Conservation (phyloP, 192 early-diverging fungal species). For the Chytriomyces sp. region DNA sequence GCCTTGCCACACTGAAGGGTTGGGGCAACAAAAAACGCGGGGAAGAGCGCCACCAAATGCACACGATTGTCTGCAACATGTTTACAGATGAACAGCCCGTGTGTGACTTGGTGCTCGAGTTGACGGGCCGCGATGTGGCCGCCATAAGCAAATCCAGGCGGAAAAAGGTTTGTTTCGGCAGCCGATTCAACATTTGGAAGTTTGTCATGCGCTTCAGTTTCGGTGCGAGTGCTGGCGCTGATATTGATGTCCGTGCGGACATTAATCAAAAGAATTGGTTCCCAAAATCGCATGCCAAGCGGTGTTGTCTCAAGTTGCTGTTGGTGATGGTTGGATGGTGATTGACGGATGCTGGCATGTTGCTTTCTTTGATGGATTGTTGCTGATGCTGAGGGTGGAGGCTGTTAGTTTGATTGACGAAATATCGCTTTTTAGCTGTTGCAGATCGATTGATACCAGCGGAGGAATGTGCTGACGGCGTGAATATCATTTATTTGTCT, state of each 20-base stretch:
- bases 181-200: background rate
- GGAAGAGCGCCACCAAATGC: background rate
- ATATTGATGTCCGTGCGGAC: background rate
- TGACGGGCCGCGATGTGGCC: background rate
- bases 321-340: background rate
- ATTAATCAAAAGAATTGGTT: background rate
- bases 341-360: too few species aligned
- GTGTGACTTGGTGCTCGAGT: background rate
- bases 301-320: background rate
- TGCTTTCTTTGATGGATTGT: too few species aligned
- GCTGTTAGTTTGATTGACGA: too few species aligned
- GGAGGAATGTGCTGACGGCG: too few species aligned
- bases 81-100: background rate
- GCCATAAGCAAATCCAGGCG: background rate
- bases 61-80: background rate
- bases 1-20: background rate
- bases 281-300: background rate
- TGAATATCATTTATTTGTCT: too few species aligned
- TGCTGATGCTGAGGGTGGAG: too few species aligned
- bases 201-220: conserved; percentile 2
- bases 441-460: too few species aligned
- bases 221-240: background rate
- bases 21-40: background rate
- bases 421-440: too few species aligned
- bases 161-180: background rate